These are phyloP conservation scores for Lactarius quietus DNA, from an alignment of 768 basidiomycete genomes.

Conservation along the genomic window DNA sequence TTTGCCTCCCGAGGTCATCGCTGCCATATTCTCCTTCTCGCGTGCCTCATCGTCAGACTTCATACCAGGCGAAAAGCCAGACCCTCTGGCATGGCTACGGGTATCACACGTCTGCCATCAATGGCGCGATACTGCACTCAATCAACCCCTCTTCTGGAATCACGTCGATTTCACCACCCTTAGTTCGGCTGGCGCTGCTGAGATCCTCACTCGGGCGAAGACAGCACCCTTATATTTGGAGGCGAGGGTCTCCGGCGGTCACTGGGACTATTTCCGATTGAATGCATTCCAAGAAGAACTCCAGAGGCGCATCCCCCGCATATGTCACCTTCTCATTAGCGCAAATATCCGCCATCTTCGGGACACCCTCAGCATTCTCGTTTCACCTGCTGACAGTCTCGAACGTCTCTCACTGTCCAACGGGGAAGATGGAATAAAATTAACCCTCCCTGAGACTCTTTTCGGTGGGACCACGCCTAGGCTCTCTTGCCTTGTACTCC, in stretches of 20 bases:
- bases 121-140: not conserved
- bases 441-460: not conserved
- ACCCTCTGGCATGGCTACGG: not conserved
- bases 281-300: not conserved
- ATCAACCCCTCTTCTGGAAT: not conserved
- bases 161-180: not conserved
- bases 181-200: not conserved
- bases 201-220: not conserved
- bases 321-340: not conserved
- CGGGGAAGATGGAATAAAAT: not conserved
- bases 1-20: not conserved
- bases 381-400: not conserved
- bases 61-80: not conserved
- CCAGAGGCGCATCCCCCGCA: not conserved
- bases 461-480: slow-evolving; percentile 2
- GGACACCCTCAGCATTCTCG: not conserved
- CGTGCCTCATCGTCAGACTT: not conserved
- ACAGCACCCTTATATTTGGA: not conserved
- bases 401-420: not conserved
- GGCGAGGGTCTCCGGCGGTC: not conserved
- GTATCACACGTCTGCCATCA: not conserved
- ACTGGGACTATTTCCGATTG: not conserved
- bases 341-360: not conserved
- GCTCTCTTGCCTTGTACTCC: not conserved
- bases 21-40: not conserved